These are phyloP conservation scores for Cercospora sp. DNA, from an alignment of 2,329 filamentous ascomycete species.

Conservation along the genomic window DNA sequence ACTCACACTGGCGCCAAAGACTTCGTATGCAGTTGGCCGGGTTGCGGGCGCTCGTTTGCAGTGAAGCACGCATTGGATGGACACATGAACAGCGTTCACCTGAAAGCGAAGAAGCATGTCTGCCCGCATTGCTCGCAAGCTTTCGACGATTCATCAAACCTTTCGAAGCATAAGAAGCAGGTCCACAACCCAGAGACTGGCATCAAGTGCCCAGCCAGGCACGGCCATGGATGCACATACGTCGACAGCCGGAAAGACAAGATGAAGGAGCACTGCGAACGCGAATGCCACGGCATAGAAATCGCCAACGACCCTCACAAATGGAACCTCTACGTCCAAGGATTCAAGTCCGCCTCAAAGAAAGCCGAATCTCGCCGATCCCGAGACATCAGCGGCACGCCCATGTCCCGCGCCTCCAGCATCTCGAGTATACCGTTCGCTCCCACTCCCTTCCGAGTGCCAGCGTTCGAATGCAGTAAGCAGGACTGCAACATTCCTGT, in stretches of 20 bases:
- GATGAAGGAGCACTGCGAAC: slow-evolving; percentile 32
- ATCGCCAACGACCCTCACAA: slow-evolving; percentile 27
- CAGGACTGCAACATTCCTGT: slow-evolving; percentile 30
- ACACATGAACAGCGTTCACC: slow-evolving; percentile 62
- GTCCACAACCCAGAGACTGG: slow-evolving; percentile 30
- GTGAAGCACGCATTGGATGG: slow-evolving; percentile 61
- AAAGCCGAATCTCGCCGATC: slow-evolving; percentile 25
- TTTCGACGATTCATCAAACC: slow-evolving; percentile 40
- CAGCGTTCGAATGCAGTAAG: slow-evolving; percentile 29
- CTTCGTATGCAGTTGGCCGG: slow-evolving; percentile 53
- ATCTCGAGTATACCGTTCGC: slow-evolving; percentile 20
- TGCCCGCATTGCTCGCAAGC: slow-evolving; percentile 38
- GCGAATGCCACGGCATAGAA: slow-evolving; percentile 29
- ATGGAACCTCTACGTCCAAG: slow-evolving; percentile 30
- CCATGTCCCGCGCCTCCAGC: slow-evolving; percentile 24
- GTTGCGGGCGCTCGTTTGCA: slow-evolving; percentile 57
- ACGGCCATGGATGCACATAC: slow-evolving; percentile 28
- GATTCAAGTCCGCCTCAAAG: slow-evolving; percentile 27
- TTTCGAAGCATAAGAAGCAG: slow-evolving; percentile 38
- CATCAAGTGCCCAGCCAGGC: slow-evolving; percentile 29
- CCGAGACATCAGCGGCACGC: slow-evolving; percentile 19
- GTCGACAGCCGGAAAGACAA: slow-evolving; percentile 32
- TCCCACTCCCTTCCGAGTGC: slow-evolving; percentile 14
- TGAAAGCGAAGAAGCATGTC: slow-evolving; percentile 46
- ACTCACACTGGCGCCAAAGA: slow-evolving; percentile 67